These are phyloP conservation scores for Amaranthus palmeri DNA, from an alignment of 148 eudicot species.

Conservation along the genomic window DNA sequence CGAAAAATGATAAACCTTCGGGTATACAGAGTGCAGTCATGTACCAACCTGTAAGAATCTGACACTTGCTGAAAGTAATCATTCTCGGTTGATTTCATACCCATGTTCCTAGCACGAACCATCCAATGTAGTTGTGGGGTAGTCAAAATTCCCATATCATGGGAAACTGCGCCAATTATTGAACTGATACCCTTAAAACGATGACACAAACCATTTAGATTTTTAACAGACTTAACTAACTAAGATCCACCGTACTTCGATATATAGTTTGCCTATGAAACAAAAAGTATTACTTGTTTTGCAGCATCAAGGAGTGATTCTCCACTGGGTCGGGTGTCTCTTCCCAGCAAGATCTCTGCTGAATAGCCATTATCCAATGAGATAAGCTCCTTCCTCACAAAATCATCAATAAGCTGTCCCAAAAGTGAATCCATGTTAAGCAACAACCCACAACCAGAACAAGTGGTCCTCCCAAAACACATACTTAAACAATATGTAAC, in stretches of 20 bases:
- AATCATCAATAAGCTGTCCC: slow-evolving; percentile 66
- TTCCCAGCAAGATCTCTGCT: slow-evolving; percentile 69
- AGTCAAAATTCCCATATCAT: slow-evolving; percentile 80
- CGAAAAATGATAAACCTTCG: not conserved
- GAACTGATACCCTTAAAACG: slow-evolving; percentile 68
- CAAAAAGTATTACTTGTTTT: slow-evolving; percentile 52
- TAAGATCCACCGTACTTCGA: not conserved
- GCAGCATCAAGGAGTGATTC: slow-evolving; percentile 79
- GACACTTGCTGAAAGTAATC: slow-evolving; percentile 70
- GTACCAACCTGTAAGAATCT: slow-evolving; percentile 62
- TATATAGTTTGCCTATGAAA: not conserved
- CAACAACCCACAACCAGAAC: not conserved
- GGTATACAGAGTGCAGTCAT: not conserved
- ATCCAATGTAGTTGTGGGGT: slow-evolving; percentile 98
- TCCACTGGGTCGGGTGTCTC: slow-evolving; percentile 98
- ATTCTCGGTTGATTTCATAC: slow-evolving; percentile 56
- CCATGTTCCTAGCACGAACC: slow-evolving; percentile 90
- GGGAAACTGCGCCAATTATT: slow-evolving; percentile 51
- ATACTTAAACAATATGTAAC: not conserved
- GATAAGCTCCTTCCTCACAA: slow-evolving; percentile 69
- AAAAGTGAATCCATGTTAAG: not conserved
- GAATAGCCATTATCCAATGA: slow-evolving; percentile 36
- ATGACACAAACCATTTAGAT: slow-evolving; percentile 13
- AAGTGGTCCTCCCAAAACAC: not conserved
- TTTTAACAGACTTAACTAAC: not conserved